These are phyloP conservation scores for Ogataea nonfermentans DNA, from an alignment of 805 yeast genomes.

Conservation along the genomic window DNA sequence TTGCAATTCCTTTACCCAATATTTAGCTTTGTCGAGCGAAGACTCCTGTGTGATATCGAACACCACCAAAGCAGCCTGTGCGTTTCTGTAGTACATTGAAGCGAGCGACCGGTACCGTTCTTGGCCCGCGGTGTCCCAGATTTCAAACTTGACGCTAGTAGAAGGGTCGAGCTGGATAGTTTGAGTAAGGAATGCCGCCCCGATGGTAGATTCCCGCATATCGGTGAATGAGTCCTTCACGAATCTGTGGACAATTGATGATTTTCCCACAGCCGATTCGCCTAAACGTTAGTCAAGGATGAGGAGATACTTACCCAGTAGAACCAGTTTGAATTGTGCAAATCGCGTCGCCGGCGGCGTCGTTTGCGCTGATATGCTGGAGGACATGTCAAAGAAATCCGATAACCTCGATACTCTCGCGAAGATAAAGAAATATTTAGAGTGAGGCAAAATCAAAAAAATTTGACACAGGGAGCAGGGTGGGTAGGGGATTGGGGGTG, in stretches of 20 bases:
- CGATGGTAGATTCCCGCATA: constrained; percentile 75
- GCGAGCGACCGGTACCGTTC: constrained; percentile 75
- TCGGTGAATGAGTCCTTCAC: constrained; percentile 74
- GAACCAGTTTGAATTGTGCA: constrained; percentile 60
- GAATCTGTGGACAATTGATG: constrained; percentile 65
- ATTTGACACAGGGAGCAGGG: background rate
- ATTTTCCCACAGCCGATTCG: constrained; percentile 69
- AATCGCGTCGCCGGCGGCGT: constrained; percentile 27
- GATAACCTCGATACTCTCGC: constrained; percentile 5
- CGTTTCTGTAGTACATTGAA: constrained; percentile 89
- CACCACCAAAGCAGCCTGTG: constrained; percentile 94
- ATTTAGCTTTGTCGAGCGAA: constrained; percentile 68
- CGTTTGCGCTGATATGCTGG: constrained; percentile 12
- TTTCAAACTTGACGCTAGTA: constrained; percentile 66
- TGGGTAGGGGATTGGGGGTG: background rate
- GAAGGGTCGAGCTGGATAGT: constrained; percentile 52
- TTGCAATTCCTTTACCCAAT: constrained; percentile 77
- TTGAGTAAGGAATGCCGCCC: constrained; percentile 81
- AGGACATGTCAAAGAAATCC: constrained; percentile 18
- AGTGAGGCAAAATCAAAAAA: constrained; percentile 3
- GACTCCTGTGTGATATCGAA: constrained; percentile 69
- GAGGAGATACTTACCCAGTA: constrained; percentile 36
- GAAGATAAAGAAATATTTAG: constrained; percentile 8
- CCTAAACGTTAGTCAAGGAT: constrained; percentile 33
- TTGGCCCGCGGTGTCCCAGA: constrained; percentile 89